Evolutionary conservation across 2,329 filamentous ascomycete species (phyloP).

Genomic region (Trichoderma simmonsii): DNA sequence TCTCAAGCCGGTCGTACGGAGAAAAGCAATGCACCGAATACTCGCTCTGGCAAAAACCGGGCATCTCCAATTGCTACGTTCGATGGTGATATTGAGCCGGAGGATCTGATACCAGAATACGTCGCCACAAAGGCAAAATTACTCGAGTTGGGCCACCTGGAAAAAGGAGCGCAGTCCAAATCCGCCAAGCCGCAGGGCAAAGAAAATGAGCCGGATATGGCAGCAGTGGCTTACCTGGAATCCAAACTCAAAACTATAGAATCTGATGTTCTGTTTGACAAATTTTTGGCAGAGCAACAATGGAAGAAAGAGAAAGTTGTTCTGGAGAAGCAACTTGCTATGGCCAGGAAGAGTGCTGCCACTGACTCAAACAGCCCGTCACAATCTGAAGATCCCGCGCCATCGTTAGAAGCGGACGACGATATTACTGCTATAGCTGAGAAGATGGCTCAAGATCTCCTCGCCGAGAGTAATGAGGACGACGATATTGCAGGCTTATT

Average conservation of each 20-base stretch:
- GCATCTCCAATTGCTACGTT: conserved; percentile 42
- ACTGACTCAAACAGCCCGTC: background rate
- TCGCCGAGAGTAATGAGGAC: conserved; percentile 45
- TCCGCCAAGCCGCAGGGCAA: conserved; percentile 21
- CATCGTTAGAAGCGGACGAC: conserved; percentile 43
- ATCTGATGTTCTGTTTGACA: conserved; percentile 73
- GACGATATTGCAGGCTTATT: conserved; percentile 52
- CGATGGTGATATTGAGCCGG: conserved; percentile 70
- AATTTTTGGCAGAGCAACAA: conserved; percentile 58
- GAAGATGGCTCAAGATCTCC: conserved; percentile 56
- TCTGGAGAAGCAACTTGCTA: conserved; percentile 59
- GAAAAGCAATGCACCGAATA: conserved; percentile 35
- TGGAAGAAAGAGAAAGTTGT: conserved; percentile 61
- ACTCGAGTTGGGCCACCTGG: conserved; percentile 47
- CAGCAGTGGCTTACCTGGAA: conserved; percentile 62
- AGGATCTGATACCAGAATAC: conserved; percentile 72
- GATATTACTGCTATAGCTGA: conserved; percentile 45
- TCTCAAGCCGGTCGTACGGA: conserved; percentile 27
- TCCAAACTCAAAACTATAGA: conserved; percentile 76
- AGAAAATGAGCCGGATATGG: conserved; percentile 29
- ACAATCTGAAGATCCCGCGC: conserved; percentile 34
- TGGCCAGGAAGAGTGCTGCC: conserved; percentile 38
- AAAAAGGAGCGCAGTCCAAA: conserved; percentile 20
- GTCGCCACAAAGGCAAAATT: conserved; percentile 68
- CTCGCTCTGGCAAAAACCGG: conserved; percentile 24